Conservation (phyloP, 1,139 yeast genomes). For the Magnusiomyces suaveolens region DNA sequence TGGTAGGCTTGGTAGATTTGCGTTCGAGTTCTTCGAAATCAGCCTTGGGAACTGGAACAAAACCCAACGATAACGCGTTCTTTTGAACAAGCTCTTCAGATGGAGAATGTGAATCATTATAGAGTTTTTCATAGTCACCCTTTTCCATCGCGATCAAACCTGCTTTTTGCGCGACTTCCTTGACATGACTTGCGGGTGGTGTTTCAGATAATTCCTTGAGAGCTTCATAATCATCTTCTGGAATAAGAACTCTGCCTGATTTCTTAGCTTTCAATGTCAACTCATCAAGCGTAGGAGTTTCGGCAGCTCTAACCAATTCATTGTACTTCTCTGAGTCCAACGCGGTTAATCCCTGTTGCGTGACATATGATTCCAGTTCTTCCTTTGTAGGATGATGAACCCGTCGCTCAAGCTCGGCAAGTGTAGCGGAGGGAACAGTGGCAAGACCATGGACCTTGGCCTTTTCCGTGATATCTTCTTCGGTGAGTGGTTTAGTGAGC, state of each 20-base stretch:
- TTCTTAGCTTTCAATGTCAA: slow-evolving; percentile 10
- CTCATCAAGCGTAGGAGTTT: slow-evolving; percentile 12
- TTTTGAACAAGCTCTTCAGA: slow-evolving; percentile 15
- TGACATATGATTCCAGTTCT: slow-evolving; percentile 20
- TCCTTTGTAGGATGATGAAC: slow-evolving; percentile 30
- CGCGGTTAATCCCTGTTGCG: slow-evolving; percentile 27
- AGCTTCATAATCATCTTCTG: slow-evolving; percentile 11
- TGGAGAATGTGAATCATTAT: slow-evolving; percentile 10
- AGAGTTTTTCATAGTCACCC: slow-evolving; percentile 22
- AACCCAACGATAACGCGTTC: slow-evolving; percentile 24
- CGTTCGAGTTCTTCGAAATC: slow-evolving; percentile 21
- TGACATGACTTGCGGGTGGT: slow-evolving; percentile 15
- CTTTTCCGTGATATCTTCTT: slow-evolving; percentile 13
- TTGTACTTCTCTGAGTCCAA: slow-evolving; percentile 20
- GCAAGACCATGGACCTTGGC: slow-evolving; percentile 20
- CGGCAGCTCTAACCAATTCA: slow-evolving; percentile 11
- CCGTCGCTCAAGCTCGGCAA: slow-evolving; percentile 20
- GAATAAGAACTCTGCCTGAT: slow-evolving; percentile 5
- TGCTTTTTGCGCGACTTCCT: slow-evolving; percentile 28
- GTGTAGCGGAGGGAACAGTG: slow-evolving; percentile 22
- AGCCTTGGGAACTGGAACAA: slow-evolving; percentile 22
- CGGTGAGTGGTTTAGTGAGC: slow-evolving; percentile 16
- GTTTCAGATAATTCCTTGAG: slow-evolving; percentile 11
- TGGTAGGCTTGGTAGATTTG: slow-evolving; percentile 20
- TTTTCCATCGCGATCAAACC: slow-evolving; percentile 21